Conservation (phyloP, 73 alveolate genomes). For the Effrenium voratum region DNA sequence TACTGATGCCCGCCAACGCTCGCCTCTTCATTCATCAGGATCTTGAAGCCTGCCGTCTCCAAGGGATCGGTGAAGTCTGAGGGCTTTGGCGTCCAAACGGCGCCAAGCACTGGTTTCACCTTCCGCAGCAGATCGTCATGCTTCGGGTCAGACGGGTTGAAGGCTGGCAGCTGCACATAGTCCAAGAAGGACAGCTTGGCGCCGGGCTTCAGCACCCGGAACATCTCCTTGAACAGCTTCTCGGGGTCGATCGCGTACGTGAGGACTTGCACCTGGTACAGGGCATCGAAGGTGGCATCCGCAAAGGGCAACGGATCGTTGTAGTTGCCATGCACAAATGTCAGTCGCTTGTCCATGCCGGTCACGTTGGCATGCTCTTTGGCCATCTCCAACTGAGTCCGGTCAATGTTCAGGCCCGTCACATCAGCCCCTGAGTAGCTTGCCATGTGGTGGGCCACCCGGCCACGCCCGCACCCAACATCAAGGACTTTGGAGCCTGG, state of each 20-base stretch:
- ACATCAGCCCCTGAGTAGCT: slow-evolving; percentile 87
- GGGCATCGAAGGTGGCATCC: slow-evolving; percentile 86
- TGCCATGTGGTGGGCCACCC: slow-evolving; percentile 91
- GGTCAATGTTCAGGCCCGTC: slow-evolving; percentile 82
- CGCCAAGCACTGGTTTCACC: slow-evolving; percentile 88
- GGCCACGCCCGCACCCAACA: slow-evolving; percentile 92
- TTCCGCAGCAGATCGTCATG: slow-evolving; percentile 55
- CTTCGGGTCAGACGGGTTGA: slow-evolving; percentile 4
- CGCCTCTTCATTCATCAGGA: slow-evolving; percentile 46
- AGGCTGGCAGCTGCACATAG: slow-evolving; percentile 68
- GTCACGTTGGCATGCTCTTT: slow-evolving; percentile 57
- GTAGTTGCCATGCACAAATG: slow-evolving; percentile 63
- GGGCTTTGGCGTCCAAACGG: slow-evolving; percentile 66
- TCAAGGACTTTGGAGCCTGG: slow-evolving; percentile 39
- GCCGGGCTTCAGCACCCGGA: slow-evolving; percentile 62
- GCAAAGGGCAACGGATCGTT: slow-evolving; percentile 89
- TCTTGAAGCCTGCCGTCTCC: slow-evolving; percentile 67
- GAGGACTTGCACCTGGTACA: slow-evolving; percentile 79
- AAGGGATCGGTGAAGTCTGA: slow-evolving; percentile 58
- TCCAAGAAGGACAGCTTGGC: slow-evolving; percentile 70
- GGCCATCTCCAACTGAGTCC: slow-evolving; percentile 52
- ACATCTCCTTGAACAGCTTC: slow-evolving; percentile 86
- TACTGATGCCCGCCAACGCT: slow-evolving; percentile 67
- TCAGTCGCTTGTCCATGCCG: not conserved
- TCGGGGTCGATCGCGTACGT: slow-evolving; percentile 53